Evolutionary conservation across 345 rosid genomes (phyloP), one percentile per base, ranked within the genome.

Genomic region (Lepidium africanum): DNA sequence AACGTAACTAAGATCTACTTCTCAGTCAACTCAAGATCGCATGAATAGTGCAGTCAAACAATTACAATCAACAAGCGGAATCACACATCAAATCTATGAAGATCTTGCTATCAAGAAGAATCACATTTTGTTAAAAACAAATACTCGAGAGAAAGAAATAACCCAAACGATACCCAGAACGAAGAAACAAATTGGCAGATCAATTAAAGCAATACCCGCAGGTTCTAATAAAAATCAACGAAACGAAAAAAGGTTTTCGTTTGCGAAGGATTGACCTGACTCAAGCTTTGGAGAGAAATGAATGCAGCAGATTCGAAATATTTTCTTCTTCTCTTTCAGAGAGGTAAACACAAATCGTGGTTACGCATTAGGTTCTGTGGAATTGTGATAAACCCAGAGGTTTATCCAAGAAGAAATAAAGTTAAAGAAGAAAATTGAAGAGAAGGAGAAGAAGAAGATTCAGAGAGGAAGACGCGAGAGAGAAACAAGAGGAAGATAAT

Each of bases 221-320:
- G 43, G 21, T 10, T 19, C 5, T 7, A 30, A 39, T 15, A 27
- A 27, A 5, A 46, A 63, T 39, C 25, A 1, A 71, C 0, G 14
- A 57, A 3, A 39, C 11, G 6, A 57, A 32, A 30, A 27, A 43
- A 33, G 5, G 40, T 5, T 21, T 9, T 13, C 4, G 5, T 23
- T 53, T 23, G 48, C 14, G 36, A 71, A 55, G 1, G 68, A 67
- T 43, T 13, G 54, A 75, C 74, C 78, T 75, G 78, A 48, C 14
- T 46, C 33, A 17, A 67, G 69, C 10, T 58, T 12, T 39, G 47
- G 65, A 73, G 73, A 74, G 42, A 68, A 27, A 27, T 27, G 32
- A 27, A 73, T 35, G 67, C 52, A 61, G 70, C 45, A 69, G 66
- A 75, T 75, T 66, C 63, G 41, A 74, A 6, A 7, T 19, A 16